These are phyloP conservation scores for Annulohypoxylon bovei DNA, from an alignment of 495 filamentous ascomycete species.

Conservation along the genomic window DNA sequence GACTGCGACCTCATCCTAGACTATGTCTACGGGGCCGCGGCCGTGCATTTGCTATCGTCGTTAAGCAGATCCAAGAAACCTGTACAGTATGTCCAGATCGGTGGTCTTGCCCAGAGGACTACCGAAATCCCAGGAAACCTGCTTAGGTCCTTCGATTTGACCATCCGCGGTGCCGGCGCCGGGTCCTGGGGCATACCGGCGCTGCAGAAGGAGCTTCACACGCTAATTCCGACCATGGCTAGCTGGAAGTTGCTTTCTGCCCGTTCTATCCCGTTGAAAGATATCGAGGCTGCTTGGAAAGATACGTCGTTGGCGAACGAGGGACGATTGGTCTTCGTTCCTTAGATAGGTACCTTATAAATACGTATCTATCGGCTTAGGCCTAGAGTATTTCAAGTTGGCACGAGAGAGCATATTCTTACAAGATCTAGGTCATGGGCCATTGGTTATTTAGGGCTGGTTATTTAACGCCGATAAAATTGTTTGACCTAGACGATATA, in stretches of 20 bases:
- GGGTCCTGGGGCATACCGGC: conserved; percentile 36
- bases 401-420: neutral
- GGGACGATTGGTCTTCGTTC: conserved; percentile 42
- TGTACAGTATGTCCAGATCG: conserved; percentile 47
- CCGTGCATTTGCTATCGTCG: conserved; percentile 38
- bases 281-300: conserved; percentile 43
- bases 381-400: too few relatives aligned
- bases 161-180: conserved; percentile 40
- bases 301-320: conserved; percentile 26
- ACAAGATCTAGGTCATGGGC: neutral
- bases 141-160: conserved; percentile 43
- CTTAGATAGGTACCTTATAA: conserved; percentile 19
- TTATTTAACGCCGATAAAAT: too few relatives aligned
- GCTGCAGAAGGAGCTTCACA: conserved; percentile 31
- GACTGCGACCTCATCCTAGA: conserved; percentile 43
- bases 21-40: conserved; percentile 46
- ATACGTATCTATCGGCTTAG: neutral
- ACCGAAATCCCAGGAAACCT: conserved; percentile 28
- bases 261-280: conserved; percentile 33
- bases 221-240: conserved; percentile 32
- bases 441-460: too few relatives aligned
- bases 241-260: conserved; percentile 23
- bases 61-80: conserved; percentile 29
- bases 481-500: neutral
- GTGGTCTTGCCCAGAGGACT: conserved; percentile 34